A percentile compares a stretch with the other conserved stretches of the same genome.
Evolutionary conservation across 768 basidiomycete species (phyloP).

Genomic region (Tulasnella sp.): DNA sequence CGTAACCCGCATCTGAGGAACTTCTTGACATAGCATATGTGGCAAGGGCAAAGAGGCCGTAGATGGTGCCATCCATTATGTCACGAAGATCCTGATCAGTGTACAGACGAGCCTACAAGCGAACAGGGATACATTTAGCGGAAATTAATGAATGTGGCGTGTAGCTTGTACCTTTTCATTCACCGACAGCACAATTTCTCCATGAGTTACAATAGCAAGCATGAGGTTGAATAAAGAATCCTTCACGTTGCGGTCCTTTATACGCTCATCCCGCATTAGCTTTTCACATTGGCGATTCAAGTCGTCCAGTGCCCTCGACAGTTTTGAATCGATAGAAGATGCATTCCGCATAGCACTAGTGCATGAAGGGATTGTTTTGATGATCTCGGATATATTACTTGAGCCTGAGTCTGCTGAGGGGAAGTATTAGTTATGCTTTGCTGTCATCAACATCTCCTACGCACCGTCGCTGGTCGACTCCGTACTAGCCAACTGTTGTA

Average conservation of each 20-base stretch:
- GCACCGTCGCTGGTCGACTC: too few relatives aligned
- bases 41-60: slow-evolving; percentile 13
- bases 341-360: too few relatives aligned
- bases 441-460: too few relatives aligned
- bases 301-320: slow-evolving; percentile 5
- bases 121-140: too few relatives aligned
- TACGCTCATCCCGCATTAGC: background rate
- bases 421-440: too few relatives aligned
- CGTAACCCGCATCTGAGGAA: background rate
- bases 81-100: background rate
- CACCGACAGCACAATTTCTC: background rate
- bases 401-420: too few relatives aligned
- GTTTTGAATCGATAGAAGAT: too few relatives aligned
- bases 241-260: background rate
- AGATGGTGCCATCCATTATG: slow-evolving; percentile 9
- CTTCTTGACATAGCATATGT: background rate
- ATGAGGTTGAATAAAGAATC: too few relatives aligned
- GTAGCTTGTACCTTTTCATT: background rate
- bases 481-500: too few relatives aligned
- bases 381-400: too few relatives aligned
- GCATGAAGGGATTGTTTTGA: too few relatives aligned
- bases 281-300: background rate
- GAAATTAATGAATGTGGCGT: too few relatives aligned
- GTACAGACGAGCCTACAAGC: background rate
- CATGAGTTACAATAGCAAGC: background rate